phyloP scores from a whole-genome alignment of 2,329 filamentous ascomycete genomes.

The Bipolaris sorokiniana region DNA sequence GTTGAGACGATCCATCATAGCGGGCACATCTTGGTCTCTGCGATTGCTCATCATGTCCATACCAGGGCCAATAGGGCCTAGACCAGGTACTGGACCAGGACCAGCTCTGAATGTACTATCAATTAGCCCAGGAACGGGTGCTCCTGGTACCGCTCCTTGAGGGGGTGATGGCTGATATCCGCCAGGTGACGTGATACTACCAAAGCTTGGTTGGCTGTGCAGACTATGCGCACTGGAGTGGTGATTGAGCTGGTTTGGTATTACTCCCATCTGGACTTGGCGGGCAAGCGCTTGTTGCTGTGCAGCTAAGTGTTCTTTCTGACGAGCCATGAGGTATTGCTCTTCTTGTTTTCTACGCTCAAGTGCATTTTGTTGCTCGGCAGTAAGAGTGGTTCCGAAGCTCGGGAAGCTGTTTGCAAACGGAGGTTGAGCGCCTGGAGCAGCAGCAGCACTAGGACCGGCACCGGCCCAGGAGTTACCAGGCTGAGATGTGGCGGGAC shows the following conservation, averaged over 20 bases:
- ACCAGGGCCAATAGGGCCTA: conserved; percentile 55
- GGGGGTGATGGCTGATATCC: conserved; percentile 68
- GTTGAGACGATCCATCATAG: conserved; percentile 69
- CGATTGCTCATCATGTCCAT: conserved; percentile 54
- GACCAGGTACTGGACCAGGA: conserved; percentile 45
- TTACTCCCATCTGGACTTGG: conserved; percentile 66
- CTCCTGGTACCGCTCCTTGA: conserved; percentile 56
- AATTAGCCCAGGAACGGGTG: conserved; percentile 68
- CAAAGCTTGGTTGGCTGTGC: conserved; percentile 95
- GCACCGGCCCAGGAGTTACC: conserved; percentile 54
- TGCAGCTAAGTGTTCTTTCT: conserved; percentile 89
- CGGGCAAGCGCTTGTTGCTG: conserved; percentile 78
- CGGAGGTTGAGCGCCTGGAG: conserved; percentile 69
- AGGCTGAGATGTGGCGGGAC: conserved; percentile 65
- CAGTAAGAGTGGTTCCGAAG: conserved; percentile 94
- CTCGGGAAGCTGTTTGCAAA: conserved; percentile 93
- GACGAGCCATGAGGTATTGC: conserved; percentile 93
- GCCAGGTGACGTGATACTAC: conserved; percentile 88
- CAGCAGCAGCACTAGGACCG: conserved; percentile 42
- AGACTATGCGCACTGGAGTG: conserved; percentile 95
- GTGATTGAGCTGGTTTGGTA: conserved; percentile 76
- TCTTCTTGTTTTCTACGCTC: conserved; percentile 98
- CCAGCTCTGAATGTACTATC: conserved; percentile 61
- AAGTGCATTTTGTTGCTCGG: conserved; percentile 96
- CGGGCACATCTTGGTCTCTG: conserved; percentile 74